These are phyloP conservation scores for Capsella rubella DNA, from an alignment of 441 rosid species.

Conservation along the genomic window DNA sequence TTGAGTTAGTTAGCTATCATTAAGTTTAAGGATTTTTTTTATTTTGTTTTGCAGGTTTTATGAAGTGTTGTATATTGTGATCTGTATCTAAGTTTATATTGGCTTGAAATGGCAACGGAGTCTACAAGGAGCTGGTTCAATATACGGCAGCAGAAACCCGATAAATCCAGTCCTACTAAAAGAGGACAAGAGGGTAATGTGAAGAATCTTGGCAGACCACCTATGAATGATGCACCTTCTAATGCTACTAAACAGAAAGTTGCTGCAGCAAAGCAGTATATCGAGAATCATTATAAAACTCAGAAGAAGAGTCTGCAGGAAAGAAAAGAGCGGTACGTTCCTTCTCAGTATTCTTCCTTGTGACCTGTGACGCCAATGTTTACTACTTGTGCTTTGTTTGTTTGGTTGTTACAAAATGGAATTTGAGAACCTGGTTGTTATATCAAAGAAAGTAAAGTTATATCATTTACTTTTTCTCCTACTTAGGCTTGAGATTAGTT, in stretches of 20 bases:
- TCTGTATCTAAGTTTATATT: conserved; percentile 19
- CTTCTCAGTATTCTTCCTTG: neutral
- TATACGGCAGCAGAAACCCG: conserved; percentile 48
- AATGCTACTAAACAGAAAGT: conserved; percentile 56
- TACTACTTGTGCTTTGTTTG: neutral
- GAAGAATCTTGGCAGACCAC: conserved; percentile 45
- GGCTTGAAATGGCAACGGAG: conserved; percentile 48
- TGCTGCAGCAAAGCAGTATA: conserved; percentile 59
- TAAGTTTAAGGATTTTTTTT: neutral
- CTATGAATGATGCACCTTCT: conserved; percentile 51
- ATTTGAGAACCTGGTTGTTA: neutral
- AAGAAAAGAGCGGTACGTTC: conserved; percentile 54
- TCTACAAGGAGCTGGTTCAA: conserved; percentile 58
- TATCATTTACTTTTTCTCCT: neutral
- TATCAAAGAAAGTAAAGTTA: neutral
- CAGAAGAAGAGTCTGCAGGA: conserved; percentile 58
- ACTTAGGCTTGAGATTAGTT: conserved; percentile 8
- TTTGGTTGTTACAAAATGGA: conserved; percentile 6
- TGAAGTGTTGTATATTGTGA: conserved; percentile 16
- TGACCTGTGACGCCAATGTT: neutral
- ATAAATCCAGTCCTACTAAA: conserved; percentile 46
- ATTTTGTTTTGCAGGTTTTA: conserved; percentile 18
- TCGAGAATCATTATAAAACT: conserved; percentile 58
- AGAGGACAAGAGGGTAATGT: conserved; percentile 48
- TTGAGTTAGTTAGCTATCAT: neutral